Conservation (phyloP, 768 basidiomycete species). For the Pisolithus albus region DNA sequence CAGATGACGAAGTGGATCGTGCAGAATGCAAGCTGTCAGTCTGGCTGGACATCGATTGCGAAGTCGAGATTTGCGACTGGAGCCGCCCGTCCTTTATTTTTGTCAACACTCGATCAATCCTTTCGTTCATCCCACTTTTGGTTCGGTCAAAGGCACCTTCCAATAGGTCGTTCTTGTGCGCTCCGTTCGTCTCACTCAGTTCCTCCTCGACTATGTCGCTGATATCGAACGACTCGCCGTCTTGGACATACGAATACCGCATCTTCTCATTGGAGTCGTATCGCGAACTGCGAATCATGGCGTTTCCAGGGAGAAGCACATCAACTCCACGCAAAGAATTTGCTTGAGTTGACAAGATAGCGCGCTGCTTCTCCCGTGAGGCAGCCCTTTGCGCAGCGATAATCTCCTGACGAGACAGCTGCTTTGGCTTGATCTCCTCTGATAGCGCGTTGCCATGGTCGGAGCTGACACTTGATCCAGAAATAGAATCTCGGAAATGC, state of each 20-base stretch:
- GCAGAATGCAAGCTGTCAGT: conserved; percentile 23
- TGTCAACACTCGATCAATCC: conserved; percentile 65
- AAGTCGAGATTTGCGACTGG: conserved; percentile 22
- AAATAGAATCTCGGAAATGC: conserved; percentile 57
- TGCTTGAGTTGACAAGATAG: conserved; percentile 76
- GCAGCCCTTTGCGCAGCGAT: conserved; percentile 90
- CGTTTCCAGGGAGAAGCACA: conserved; percentile 77
- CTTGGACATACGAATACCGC: conserved; percentile 92
- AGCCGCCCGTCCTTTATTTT: conserved; percentile 65
- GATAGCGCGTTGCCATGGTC: conserved; percentile 26
- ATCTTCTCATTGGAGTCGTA: conserved; percentile 64
- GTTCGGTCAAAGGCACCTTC: conserved; percentile 57
- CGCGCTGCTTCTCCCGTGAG: conserved; percentile 76
- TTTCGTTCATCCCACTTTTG: conserved; percentile 58
- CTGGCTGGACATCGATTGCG: conserved; percentile 6
- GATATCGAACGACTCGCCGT: conserved; percentile 90
- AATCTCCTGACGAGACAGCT: conserved; percentile 73
- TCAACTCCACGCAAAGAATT: conserved; percentile 88
- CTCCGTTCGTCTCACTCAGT: conserved; percentile 48
- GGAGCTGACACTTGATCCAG: conserved; percentile 51
- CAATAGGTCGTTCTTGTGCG: conserved; percentile 53
- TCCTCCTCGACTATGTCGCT: conserved; percentile 91
- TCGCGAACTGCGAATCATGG: conserved; percentile 77
- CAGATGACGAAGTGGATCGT: conserved; percentile 35
- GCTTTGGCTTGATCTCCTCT: conserved; percentile 35